Evolutionary conservation across 768 basidiomycete species (phyloP), one percentile per base, ranked within the genome.

Genomic region (Naganishia vaughanmartiniae): DNA sequence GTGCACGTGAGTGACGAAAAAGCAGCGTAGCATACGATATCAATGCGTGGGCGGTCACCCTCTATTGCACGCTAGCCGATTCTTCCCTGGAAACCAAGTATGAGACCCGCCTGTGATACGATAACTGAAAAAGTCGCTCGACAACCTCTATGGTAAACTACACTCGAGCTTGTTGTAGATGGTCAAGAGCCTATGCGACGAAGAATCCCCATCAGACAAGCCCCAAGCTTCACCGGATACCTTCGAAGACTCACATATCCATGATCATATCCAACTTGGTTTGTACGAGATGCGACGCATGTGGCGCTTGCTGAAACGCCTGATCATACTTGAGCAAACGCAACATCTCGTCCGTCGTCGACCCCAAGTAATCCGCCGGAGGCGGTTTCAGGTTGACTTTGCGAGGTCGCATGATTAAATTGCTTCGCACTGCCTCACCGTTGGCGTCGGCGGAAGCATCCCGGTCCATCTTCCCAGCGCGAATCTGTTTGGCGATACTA

Each of bases 221-320:
- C 33, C 11, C 30, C 6, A 7, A 4, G 5, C 24, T 7, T 45
- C 28, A 46, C 10, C 2, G 30, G 12, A 12, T n/a, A 15, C 19
- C 21, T 15, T 4, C 19, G 11, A 30, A 36, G 21, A 78, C 79
- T 75, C 66, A 80, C 78, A 78, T n/a, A 69, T 79, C 76, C 80
- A 81, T 81, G 12, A 75, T 77, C 30, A 77, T 74, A 60, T 81
- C 80, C 55, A 81, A 66, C 17, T 74, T 65, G 21, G 70, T 63
- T 0, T 76, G 76, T 3, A 78, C 75, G 65, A 79, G 75, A 31
- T 76, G 75, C 73, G 79, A 79, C 54, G 76, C 76, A 56, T 76
- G 56, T 9, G 70, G 55, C 0, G 80, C 79, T 19, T 76, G 54
- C 39, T 75, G 70, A 12, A 68, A 65, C 6, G 73, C 68, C 19